Conservation (phyloP, 2,329 filamentous ascomycete genomes). For the Fusarium sp. region DNA sequence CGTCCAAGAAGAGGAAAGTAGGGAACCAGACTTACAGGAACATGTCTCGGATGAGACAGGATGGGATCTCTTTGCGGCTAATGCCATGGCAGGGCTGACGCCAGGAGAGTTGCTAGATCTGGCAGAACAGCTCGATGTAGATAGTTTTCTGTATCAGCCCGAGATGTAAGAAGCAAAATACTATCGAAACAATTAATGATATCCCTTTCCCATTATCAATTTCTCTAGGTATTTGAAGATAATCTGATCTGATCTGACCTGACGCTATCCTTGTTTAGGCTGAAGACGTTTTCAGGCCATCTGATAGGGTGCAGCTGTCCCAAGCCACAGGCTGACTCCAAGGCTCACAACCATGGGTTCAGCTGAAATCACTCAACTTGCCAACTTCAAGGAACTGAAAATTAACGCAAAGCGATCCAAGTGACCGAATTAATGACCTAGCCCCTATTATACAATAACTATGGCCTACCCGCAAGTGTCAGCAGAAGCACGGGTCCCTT, state of each 20-base stretch:
- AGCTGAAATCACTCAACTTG: background rate
- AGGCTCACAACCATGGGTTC: background rate
- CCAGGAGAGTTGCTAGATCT: constrained; percentile 44
- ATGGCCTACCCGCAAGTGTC: background rate
- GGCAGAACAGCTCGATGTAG: constrained; percentile 43
- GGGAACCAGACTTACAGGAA: background rate
- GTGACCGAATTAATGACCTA: accelerated
- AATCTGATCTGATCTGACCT: background rate
- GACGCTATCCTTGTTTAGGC: background rate
- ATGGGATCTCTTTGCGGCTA: constrained; percentile 45
- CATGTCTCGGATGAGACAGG: constrained; percentile 29
- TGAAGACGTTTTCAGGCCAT: background rate
- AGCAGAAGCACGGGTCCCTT: background rate
- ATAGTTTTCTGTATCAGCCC: constrained; percentile 32
- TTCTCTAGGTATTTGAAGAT: background rate
- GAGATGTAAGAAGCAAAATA: background rate
- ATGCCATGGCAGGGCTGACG: constrained; percentile 44
- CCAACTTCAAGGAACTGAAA: background rate
- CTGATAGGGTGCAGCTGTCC: background rate
- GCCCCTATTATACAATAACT: accelerated
- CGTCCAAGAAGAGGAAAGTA: accelerated
- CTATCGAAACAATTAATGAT: background rate
- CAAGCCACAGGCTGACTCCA: background rate
- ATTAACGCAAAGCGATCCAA: accelerated
- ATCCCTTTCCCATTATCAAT: accelerated